phyloP scores from a whole-genome alignment of 352 stramenopile species.

The Phytophthora pluvialis region DNA sequence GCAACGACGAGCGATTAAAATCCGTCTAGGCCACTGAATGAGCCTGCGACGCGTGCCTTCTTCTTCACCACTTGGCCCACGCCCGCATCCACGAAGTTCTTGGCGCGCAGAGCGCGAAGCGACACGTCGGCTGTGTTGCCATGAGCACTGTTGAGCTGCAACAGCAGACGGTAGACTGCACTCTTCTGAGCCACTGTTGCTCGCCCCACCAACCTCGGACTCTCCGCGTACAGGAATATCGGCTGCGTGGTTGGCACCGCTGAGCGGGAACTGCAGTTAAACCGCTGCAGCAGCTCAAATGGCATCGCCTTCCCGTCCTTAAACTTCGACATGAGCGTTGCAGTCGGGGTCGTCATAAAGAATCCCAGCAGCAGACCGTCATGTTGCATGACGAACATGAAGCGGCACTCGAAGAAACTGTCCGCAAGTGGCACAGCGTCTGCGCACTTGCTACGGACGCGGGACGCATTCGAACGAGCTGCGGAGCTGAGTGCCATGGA shows the following conservation, averaged over 20 bases:
- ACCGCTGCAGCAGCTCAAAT: conserved; percentile 65
- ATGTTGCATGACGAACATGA: conserved; percentile 71
- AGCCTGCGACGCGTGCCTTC: conserved; percentile 35
- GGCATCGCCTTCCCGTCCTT: conserved; percentile 45
- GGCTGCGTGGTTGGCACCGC: conserved; percentile 29
- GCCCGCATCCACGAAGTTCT: conserved; percentile 69
- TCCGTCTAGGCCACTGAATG: conserved; percentile 45
- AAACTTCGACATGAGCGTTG: conserved; percentile 63
- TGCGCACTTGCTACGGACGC: conserved; percentile 17
- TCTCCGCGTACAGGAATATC: conserved; percentile 74
- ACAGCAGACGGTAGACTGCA: conserved; percentile 58
- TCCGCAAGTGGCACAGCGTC: conserved; percentile 9
- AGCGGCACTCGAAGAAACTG: conserved; percentile 59
- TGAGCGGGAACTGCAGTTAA: conserved; percentile 42
- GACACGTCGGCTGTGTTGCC: conserved; percentile 59
- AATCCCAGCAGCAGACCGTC: conserved; percentile 68
- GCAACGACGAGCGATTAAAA: conserved; percentile 15
- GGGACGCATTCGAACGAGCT: conserved; percentile 30
- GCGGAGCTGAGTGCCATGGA: conserved; percentile 33
- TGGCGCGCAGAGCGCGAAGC: conserved; percentile 64
- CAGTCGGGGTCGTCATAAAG: conserved; percentile 58
- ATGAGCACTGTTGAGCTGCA: conserved; percentile 59
- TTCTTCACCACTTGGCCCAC: conserved; percentile 62
- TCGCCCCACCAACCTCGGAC: conserved; percentile 57
- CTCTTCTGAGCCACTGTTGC: conserved; percentile 50